Percentiles rank a stretch among this genome's conserved stretches.
These are phyloP conservation scores for Linum trigynum DNA, from an alignment of 345 rosid genomes.

Conservation along the genomic window DNA sequence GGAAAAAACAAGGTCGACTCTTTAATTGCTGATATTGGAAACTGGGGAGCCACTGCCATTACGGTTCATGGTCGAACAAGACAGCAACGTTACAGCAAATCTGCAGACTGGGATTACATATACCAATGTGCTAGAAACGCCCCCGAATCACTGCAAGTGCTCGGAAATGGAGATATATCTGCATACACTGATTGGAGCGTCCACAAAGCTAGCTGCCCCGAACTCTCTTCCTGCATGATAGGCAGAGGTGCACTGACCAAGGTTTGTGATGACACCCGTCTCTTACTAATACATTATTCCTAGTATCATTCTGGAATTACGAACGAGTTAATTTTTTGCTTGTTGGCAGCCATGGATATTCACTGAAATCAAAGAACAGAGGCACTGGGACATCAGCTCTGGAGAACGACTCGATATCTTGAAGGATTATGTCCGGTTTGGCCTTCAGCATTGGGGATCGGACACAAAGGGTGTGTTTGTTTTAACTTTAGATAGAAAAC, in stretches of 20 bases:
- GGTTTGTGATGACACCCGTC: constrained; percentile 22
- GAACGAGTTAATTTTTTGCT: neutral
- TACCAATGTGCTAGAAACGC: constrained; percentile 61
- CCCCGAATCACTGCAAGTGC: constrained; percentile 49
- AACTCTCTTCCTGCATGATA: constrained; percentile 80
- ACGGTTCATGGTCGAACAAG: constrained; percentile 92
- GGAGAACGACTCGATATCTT: constrained; percentile 70
- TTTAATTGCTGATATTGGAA: constrained; percentile 55
- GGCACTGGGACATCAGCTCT: constrained; percentile 91
- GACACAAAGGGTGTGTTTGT: constrained; percentile 61
- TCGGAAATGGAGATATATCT: constrained; percentile 84
- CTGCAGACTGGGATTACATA: constrained; percentile 90
- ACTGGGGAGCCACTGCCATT: constrained; percentile 86
- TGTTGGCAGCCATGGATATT: constrained; percentile 88
- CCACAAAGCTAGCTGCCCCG: constrained; percentile 60
- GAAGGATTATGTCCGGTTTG: constrained; percentile 69
- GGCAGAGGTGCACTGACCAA: constrained; percentile 89
- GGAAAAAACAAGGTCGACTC: constrained; percentile 53
- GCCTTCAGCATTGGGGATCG: constrained; percentile 96
- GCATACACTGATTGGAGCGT: constrained; percentile 82
- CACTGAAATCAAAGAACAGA: constrained; percentile 92
- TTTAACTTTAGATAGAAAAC: no score
- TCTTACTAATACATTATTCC: neutral
- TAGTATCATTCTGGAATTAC: neutral
- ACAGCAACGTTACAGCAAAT: constrained; percentile 84